phyloP scores from a whole-genome alignment of 176 grass and related monocot genomes.

The Lolium rigidum region DNA sequence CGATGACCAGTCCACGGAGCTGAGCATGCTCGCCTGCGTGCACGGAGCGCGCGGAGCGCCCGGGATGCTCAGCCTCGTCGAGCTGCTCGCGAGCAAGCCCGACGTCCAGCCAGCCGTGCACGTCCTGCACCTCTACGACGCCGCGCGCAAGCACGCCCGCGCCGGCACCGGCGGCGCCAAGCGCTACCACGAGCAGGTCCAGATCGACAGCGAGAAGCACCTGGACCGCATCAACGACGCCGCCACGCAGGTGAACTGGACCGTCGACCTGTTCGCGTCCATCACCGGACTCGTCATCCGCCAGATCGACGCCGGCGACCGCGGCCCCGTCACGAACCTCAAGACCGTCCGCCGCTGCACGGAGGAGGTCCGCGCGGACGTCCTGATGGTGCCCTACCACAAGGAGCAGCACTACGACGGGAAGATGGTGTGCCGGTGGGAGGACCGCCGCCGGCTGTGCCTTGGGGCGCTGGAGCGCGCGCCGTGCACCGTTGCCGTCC shows the following conservation, averaged over 20 bases:
- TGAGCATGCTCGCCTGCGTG: conserved; percentile 52
- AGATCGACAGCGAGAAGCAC: conserved; percentile 41
- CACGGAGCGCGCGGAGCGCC: conserved; percentile 36
- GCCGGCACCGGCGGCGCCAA: not conserved
- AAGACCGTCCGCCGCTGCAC: conserved; percentile 34
- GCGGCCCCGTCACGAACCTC: conserved; percentile 32
- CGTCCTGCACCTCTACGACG: conserved; percentile 46
- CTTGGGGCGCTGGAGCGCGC: conserved; percentile 31
- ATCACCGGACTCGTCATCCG: conserved; percentile 40
- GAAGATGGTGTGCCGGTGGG: conserved; percentile 45
- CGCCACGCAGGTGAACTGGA: conserved; percentile 37
- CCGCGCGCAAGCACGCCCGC: conserved; percentile 2
- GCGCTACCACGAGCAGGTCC: conserved; percentile 34
- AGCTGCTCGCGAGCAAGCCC: conserved; percentile 42
- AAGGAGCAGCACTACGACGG: conserved; percentile 59
- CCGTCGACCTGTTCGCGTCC: conserved; percentile 48
- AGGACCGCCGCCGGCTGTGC: conserved; percentile 38
- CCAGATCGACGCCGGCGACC: conserved; percentile 45
- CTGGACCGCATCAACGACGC: conserved; percentile 20
- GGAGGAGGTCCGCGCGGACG: conserved; percentile 35
- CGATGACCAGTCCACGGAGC: conserved; percentile 20
- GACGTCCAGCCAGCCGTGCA: conserved; percentile 35
- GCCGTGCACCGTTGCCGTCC: conserved; percentile 34
- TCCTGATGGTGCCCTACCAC: conserved; percentile 48
- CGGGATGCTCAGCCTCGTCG: conserved; percentile 47